Conservation (phyloP, 1,139 yeast species). For the Kurtzmaniella quercitrusa region DNA sequence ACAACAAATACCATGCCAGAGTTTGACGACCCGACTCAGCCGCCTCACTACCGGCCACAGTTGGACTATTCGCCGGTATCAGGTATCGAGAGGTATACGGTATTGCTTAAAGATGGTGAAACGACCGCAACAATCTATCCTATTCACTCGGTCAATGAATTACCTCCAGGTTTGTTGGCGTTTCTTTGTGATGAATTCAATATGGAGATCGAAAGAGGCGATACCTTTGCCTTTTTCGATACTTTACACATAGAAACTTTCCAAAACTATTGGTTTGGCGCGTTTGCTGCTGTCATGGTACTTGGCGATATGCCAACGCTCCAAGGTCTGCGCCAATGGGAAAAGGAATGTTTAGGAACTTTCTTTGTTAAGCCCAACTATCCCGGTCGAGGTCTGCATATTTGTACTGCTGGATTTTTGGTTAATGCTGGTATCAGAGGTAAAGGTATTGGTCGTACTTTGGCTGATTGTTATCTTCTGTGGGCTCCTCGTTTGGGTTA, state of each 20-base stretch:
- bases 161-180: conserved; percentile 76
- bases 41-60: conserved; percentile 30
- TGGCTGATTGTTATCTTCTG: conserved; percentile 77
- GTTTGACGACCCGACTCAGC: conserved; percentile 32
- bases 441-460: conserved; percentile 84
- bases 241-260: conserved; percentile 71
- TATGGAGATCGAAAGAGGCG: conserved; percentile 88
- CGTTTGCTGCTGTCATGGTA: conserved; percentile 84
- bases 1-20: conserved; percentile 24
- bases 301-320: conserved; percentile 65
- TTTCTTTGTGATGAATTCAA: conserved; percentile 90
- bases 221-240: conserved; percentile 80
- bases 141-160: conserved; percentile 53
- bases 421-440: conserved; percentile 92
- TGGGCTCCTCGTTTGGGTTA: conserved; percentile 93
- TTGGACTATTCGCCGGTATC: conserved; percentile 31
- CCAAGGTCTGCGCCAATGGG: conserved; percentile 73
- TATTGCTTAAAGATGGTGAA: conserved; percentile 79
- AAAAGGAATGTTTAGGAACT: conserved; percentile 82
- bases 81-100: conserved; percentile 50
- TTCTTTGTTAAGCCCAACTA: conserved; percentile 83
- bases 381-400: conserved; percentile 89
- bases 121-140: conserved; percentile 94
- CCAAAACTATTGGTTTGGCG: conserved; percentile 80
- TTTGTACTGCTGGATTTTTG: conserved; percentile 85